phyloP scores from a whole-genome alignment of 2,329 filamentous ascomycete species.

The Pseudogymnoascus verrucosus region DNA sequence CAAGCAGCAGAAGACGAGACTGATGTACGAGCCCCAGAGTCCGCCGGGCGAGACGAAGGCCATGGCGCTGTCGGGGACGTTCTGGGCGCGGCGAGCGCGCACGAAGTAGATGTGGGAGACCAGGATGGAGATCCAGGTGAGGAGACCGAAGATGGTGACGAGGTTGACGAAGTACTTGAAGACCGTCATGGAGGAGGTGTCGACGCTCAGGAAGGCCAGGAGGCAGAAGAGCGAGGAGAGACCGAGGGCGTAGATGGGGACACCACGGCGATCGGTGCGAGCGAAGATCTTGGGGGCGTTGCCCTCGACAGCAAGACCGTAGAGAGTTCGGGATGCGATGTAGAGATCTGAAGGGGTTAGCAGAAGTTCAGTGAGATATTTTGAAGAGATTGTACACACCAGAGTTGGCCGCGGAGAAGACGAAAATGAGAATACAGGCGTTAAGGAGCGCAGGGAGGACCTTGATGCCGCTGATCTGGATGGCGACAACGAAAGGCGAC shows the following conservation, averaged over 20 bases:
- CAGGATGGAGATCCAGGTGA: constrained; percentile 33
- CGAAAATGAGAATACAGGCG: constrained; percentile 57
- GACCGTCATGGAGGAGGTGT: constrained; percentile 51
- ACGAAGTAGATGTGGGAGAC: constrained; percentile 64
- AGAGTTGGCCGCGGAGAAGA: constrained; percentile 53
- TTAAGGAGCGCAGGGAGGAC: constrained; percentile 61
- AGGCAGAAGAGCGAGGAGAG: constrained; percentile 45
- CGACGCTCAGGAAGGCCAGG: constrained; percentile 57
- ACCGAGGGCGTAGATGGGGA: constrained; percentile 41
- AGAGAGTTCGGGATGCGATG: constrained; percentile 61
- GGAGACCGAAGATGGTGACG: constrained; percentile 34
- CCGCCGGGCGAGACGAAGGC: constrained; percentile 66
- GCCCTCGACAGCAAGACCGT: constrained; percentile 58
- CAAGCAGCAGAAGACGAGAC: constrained; percentile 61
- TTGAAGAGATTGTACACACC: constrained; percentile 20
- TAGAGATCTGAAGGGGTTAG: constrained; percentile 39
- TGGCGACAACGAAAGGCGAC: constrained; percentile 48
- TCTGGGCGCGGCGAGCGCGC: constrained; percentile 52
- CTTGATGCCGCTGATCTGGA: constrained; percentile 55
- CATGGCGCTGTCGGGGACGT: constrained; percentile 45
- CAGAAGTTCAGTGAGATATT: background rate
- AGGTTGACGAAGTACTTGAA: constrained; percentile 68
- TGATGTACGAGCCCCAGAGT: constrained; percentile 58
- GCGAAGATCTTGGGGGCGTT: constrained; percentile 57
- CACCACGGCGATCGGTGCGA: constrained; percentile 47